A percentile compares a stretch with the other conserved stretches of the same genome.
These are phyloP conservation scores for Claviceps sp. DNA, from an alignment of 2,329 filamentous ascomycete genomes.

Conservation along the genomic window DNA sequence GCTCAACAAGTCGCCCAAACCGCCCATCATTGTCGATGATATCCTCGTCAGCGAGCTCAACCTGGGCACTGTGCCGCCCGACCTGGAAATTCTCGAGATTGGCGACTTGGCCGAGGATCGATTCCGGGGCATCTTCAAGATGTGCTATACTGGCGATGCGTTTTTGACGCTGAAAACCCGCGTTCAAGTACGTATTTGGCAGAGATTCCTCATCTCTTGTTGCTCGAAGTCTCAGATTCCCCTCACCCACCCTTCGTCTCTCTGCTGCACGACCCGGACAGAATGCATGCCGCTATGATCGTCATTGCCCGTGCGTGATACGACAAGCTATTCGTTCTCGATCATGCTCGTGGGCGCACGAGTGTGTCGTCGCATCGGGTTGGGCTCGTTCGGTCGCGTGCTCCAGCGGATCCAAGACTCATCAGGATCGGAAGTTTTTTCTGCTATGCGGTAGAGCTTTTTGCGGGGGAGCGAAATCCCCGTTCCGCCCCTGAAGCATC, in stretches of 20 bases:
- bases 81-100: slow-evolving; percentile 94
- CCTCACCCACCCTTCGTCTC: no score
- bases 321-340: no score
- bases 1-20: slow-evolving; percentile 94
- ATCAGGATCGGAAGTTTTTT: neutral
- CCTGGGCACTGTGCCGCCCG: slow-evolving; percentile 83
- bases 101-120: slow-evolving; percentile 93
- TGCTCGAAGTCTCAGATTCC: no score
- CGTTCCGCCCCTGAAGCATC: neutral
- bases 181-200: slow-evolving; percentile 57
- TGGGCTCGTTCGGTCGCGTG: neutral
- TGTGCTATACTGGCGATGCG: slow-evolving; percentile 93
- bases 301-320: no score
- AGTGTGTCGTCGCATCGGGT: neutral
- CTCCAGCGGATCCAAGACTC: neutral
- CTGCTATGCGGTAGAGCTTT: neutral
- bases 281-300: no score
- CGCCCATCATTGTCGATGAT: slow-evolving; percentile 97
- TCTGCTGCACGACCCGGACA: no score
- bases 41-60: slow-evolving; percentile 98
- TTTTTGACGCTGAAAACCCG: slow-evolving; percentile 90
- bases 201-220: no score
- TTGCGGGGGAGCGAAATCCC: neutral
- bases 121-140: slow-evolving; percentile 97
- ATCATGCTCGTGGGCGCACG: no score